Base-by-base conservation (phyloP, 768 basidiomycete genomes). In the Gymnopilus dilepis region DNA sequence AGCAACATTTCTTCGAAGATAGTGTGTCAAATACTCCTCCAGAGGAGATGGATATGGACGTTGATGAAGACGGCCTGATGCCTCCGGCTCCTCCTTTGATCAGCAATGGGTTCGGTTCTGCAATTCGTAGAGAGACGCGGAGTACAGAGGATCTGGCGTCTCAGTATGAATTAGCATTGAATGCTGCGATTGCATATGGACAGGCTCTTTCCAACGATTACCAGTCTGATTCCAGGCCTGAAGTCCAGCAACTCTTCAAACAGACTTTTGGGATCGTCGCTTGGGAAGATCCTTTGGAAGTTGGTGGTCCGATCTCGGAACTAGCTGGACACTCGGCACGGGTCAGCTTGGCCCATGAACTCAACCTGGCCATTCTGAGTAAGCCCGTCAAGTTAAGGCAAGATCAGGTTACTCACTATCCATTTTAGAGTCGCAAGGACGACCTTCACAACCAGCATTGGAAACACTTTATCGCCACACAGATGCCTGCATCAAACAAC, bases 291-390 rank as follows among this genome's bases (percentile, higher is more conserved):
- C 92, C 92, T 21, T 73, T 85, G 61, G 84, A 83, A 58, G 88
- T 84, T 6, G 86, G 85, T 4, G 89, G 89, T 12, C 81, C 85
- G 31, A 84, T 86, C 15, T 84, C 87, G 19, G 86, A 85, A 63
- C 82, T 92, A 21, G 91, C 86, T 8, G 87, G 92, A 40, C 83
- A 87, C 61, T 84, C 83, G 42, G 86, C 90, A 30, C 80, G 91
- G 61, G 78, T 84, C 56, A 73, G 80, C 34, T 80, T 95, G 58
- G 89, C 90, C 28, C 87, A 85, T 60, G 91, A 93, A 75, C 73
- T 95, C 38, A 95, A 95, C 67, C 82, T 87, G 72, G 91, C 88
- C 40, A 93, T 96, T 59, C 78, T 95, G 56, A 90, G 94, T 94
- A 67, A 66, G 87, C 76, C 45, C 43, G 50, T 34, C 38, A 37